Percentiles rank a stretch among this genome's conserved stretches.
These are phyloP conservation scores for Colletotrichum agaves DNA, from an alignment of 2,329 filamentous ascomycete genomes.

Conservation along the genomic window DNA sequence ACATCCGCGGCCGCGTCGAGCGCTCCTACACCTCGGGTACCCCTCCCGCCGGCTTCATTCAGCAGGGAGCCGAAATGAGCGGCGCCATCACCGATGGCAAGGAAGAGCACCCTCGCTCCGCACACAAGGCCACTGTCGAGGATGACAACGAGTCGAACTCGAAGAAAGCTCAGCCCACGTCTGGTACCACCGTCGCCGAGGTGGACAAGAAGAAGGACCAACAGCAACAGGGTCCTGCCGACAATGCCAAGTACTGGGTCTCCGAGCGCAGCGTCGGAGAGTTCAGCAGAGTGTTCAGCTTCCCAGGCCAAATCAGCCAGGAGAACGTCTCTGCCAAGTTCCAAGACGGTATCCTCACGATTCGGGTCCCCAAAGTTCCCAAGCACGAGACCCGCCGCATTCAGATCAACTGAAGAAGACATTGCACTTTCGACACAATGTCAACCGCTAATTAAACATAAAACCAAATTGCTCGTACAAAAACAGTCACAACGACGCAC, in stretches of 20 bases:
- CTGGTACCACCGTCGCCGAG: constrained; percentile 46
- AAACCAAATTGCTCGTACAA: too few species aligned
- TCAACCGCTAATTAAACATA: too few species aligned
- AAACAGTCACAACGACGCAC: too few species aligned
- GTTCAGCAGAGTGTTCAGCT: constrained; percentile 76
- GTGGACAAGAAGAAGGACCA: constrained; percentile 48
- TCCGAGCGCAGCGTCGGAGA: constrained; percentile 73
- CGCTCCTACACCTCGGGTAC: constrained; percentile 68
- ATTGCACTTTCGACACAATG: not conserved
- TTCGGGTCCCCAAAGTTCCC: constrained; percentile 74
- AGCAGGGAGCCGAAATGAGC: constrained; percentile 51
- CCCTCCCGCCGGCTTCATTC: constrained; percentile 58
- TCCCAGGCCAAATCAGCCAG: constrained; percentile 72
- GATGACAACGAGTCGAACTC: constrained; percentile 55
- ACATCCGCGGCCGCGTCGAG: constrained; percentile 76
- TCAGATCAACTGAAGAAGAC: constrained; percentile 56
- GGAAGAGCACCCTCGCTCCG: constrained; percentile 32
- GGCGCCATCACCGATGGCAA: constrained; percentile 55
- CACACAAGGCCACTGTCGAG: constrained; percentile 72
- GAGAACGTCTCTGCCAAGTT: constrained; percentile 70
- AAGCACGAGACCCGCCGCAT: constrained; percentile 68
- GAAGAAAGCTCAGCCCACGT: constrained; percentile 39
- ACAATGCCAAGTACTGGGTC: constrained; percentile 75
- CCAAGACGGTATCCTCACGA: constrained; percentile 72
- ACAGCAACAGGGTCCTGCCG: constrained; percentile 40